Base-by-base conservation (phyloP, 164 flowering plant genomes). In the Platanus orientalis region DNA sequence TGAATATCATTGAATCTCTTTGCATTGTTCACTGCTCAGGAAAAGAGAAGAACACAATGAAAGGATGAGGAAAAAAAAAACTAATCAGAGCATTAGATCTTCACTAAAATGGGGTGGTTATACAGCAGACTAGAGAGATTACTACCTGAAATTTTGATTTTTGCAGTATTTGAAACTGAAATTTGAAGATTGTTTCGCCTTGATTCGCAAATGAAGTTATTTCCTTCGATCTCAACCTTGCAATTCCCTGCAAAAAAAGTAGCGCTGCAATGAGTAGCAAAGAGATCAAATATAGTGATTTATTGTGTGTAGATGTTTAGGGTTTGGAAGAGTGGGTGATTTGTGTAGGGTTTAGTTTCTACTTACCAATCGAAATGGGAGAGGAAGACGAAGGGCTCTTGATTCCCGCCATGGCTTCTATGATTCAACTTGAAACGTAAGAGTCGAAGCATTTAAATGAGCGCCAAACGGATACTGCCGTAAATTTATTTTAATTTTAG, bases 71-170 rank as follows among this genome's bases (percentile, higher is more conserved):
- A 14, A 36, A 36, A 36, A n/a, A n/a, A n/a, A n/a, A n/a, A 34
- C 5, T 34, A 34, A 45, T 45, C 49, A 5, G 19, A 2, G n/a
- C 1, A 45, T 45, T 17, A 5, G 16, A 45, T 2, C 19, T 24
- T 13, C 25, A 20, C 17, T 10, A 7, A 23, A 24, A 12, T 25
- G 9, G 17, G 5, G 40, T 6, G 11, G 1, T 19, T 26, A 7
- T 39, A 10, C 24, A 30, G 24, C 34, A 10, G 2, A 28, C 1
- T 2, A 54, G 51, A 27, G 17, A 26, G 58, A 55, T 29, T 29
- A 45, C 19, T 60, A 77, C 88, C 88, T 70, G 82, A 72, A 34
- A 83, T 71, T 20, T 40, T 73, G 54, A 84, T 34, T 62, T 74
- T 78, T 17, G 62, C 55, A 26, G 60, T 57, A 57, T 34, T 60